Conservation (phyloP, 202 grass and related monocot species). For the Setaria italica region DNA sequence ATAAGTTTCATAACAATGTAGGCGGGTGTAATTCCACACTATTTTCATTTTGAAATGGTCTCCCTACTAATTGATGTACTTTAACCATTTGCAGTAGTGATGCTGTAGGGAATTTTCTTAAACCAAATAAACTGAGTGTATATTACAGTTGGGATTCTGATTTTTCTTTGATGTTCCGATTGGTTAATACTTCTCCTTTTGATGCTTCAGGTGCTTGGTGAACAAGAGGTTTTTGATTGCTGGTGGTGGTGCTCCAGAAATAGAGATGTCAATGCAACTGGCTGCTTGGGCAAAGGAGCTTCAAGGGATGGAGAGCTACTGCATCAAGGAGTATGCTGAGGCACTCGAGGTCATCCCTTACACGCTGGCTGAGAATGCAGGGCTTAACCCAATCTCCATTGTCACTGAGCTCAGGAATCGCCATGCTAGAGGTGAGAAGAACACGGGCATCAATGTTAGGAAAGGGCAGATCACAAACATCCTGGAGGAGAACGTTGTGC, state of each 20-base stretch:
- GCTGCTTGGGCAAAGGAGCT: slow-evolving; percentile 84
- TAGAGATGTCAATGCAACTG: slow-evolving; percentile 89
- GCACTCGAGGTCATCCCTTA: slow-evolving; percentile 92
- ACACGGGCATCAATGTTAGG: slow-evolving; percentile 86
- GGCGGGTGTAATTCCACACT: background rate
- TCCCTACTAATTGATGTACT: background rate
- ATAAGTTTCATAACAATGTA: background rate
- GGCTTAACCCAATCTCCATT: slow-evolving; percentile 75
- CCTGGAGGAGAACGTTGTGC: slow-evolving; percentile 84
- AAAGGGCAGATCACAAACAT: slow-evolving; percentile 91
- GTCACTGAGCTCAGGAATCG: slow-evolving; percentile 84
- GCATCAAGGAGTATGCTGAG: slow-evolving; percentile 88
- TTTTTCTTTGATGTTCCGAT: background rate
- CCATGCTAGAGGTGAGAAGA: slow-evolving; percentile 76
- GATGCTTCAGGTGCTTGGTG: slow-evolving; percentile 73
- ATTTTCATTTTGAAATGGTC: background rate
- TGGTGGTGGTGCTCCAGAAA: slow-evolving; percentile 91
- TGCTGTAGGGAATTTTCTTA: background rate
- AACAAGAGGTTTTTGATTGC: slow-evolving; percentile 91
- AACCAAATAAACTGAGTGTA: background rate
- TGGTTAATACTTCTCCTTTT: background rate
- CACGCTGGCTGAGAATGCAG: slow-evolving; percentile 86
- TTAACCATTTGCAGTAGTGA: background rate
- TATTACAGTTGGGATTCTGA: background rate
- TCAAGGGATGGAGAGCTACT: slow-evolving; percentile 93